Conservation (phyloP, 441 rosid species). For the Erodium texanum region DNA sequence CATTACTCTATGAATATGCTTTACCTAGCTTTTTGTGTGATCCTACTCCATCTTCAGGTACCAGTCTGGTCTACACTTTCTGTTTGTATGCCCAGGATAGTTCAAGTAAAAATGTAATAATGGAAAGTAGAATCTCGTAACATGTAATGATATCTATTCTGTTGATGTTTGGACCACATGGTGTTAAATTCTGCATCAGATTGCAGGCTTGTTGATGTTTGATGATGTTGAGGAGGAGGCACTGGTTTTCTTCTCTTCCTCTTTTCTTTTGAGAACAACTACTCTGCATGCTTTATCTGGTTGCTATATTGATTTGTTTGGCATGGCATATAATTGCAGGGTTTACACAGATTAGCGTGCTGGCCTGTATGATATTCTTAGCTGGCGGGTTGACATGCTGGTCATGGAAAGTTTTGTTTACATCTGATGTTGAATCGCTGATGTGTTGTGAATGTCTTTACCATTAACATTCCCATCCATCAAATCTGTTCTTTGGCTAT, state of each 20-base stretch:
- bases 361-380: slow-evolving; percentile 49
- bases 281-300: slow-evolving; percentile 26
- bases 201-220: slow-evolving; percentile 19
- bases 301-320: slow-evolving; percentile 56
- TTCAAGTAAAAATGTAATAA: slow-evolving; percentile 16
- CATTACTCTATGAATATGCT: background rate
- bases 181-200: slow-evolving; percentile 18
- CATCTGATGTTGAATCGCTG: slow-evolving; percentile 45
- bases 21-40: slow-evolving; percentile 2
- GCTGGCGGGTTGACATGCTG: slow-evolving; percentile 73
- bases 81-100: slow-evolving; percentile 7
- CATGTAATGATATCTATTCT: slow-evolving; percentile 21
- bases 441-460: slow-evolving; percentile 34
- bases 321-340: slow-evolving; percentile 78
- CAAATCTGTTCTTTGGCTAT: slow-evolving; percentile 22
- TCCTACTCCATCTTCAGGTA: slow-evolving; percentile 26
- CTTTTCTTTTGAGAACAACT: slow-evolving; percentile 32
- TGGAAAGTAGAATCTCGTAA: slow-evolving; percentile 20
- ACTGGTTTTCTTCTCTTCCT: slow-evolving; percentile 21
- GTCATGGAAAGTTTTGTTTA: slow-evolving; percentile 59
- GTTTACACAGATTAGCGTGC: slow-evolving; percentile 58
- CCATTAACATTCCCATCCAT: slow-evolving; percentile 16
- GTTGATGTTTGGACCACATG: slow-evolving; percentile 21
- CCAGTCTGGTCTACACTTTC: slow-evolving; percentile 18
- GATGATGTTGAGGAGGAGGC: slow-evolving; percentile 22